Evolutionary conservation across 495 filamentous ascomycete species (phyloP).

Genomic region (Cryomyces minteri): DNA sequence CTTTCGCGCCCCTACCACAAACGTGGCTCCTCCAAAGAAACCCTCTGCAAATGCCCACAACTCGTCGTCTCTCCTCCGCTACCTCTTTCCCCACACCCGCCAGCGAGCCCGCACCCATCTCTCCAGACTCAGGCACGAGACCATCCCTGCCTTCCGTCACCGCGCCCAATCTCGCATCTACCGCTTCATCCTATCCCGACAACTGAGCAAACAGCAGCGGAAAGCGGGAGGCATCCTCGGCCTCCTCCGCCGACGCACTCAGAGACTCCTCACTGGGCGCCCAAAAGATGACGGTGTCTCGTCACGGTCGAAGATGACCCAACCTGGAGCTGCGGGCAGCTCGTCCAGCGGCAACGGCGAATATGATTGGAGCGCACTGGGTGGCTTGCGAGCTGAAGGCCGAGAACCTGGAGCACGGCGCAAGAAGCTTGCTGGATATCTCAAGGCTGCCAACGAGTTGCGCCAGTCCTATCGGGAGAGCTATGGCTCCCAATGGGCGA

Average conservation of each 20-base stretch:
- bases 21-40: conserved; percentile 12
- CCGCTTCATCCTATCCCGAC: conserved; percentile 44
- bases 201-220: conserved; percentile 23
- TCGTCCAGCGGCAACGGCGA: conserved; percentile 1
- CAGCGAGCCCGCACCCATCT: conserved; percentile 43
- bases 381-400: conserved; percentile 4
- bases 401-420: conserved; percentile 50
- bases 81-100: conserved; percentile 36
- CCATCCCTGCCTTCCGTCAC: conserved; percentile 48
- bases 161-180: conserved; percentile 59
- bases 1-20: neutral
- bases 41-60: neutral
- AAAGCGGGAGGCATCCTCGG: conserved; percentile 9
- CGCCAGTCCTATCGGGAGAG: conserved; percentile 53
- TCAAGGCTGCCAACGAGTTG: conserved; percentile 80
- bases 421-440: conserved; percentile 65
- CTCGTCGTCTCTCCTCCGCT: conserved; percentile 30
- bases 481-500: conserved; percentile 29
- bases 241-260: conserved; percentile 9
- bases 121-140: conserved; percentile 50
- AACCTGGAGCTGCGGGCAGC: conserved; percentile 10
- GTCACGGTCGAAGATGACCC: conserved; percentile 21
- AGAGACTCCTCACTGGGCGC: conserved; percentile 4
- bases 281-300: conserved; percentile 18
- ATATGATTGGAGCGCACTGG: neutral